Conservation (phyloP, 2,329 filamentous ascomycete genomes). For the Stromatinia cepivora region DNA sequence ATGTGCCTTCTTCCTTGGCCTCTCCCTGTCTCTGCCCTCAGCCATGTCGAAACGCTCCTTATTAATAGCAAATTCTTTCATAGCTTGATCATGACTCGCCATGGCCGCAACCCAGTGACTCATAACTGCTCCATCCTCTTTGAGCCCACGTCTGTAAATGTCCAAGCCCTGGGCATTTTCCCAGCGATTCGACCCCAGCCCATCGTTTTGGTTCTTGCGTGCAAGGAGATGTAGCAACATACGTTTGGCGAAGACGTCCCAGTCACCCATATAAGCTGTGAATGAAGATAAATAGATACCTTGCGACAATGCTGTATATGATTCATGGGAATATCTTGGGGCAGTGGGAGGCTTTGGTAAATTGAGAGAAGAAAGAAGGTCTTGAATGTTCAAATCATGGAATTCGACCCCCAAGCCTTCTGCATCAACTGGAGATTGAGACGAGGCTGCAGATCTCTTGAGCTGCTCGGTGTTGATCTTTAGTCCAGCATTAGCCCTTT, state of each 20-base stretch:
- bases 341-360: slow-evolving; percentile 51
- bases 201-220: slow-evolving; percentile 47
- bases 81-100: slow-evolving; percentile 58
- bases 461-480: slow-evolving; percentile 58
- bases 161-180: slow-evolving; percentile 49
- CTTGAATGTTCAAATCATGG: slow-evolving; percentile 45
- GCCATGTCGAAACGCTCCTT: slow-evolving; percentile 48
- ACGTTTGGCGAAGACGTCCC: slow-evolving; percentile 52
- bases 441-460: slow-evolving; percentile 43
- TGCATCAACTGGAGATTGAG: slow-evolving; percentile 30
- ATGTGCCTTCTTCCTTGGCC: slow-evolving; percentile 26
- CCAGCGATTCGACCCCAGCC: slow-evolving; percentile 44
- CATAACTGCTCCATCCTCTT: slow-evolving; percentile 64
- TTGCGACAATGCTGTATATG: slow-evolving; percentile 43
- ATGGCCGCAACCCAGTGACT: slow-evolving; percentile 60
- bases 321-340: slow-evolving; percentile 38
- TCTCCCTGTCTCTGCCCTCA: slow-evolving; percentile 34
- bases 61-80: slow-evolving; percentile 57
- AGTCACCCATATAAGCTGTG: slow-evolving; percentile 54
- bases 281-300: slow-evolving; percentile 55
- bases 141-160: slow-evolving; percentile 60
- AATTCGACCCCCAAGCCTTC: slow-evolving; percentile 44
- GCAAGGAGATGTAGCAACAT: slow-evolving; percentile 58
- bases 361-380: slow-evolving; percentile 54
- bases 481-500: slow-evolving; percentile 52